Base-by-base conservation (phyloP, 768 basidiomycete species). In the Psilocybe cubensis region DNA sequence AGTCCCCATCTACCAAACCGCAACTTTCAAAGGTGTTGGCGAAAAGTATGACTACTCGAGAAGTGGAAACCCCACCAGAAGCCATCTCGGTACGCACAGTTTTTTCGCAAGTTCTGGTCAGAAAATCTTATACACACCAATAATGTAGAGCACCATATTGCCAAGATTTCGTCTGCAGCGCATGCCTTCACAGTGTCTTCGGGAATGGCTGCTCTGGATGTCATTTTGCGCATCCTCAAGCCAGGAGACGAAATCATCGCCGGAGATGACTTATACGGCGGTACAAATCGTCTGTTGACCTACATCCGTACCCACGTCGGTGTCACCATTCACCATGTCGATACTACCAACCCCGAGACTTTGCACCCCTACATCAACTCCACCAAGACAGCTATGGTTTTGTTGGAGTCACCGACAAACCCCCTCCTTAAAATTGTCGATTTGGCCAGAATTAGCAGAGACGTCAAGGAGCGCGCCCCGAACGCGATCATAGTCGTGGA, bases 181-280 rank as follows among this genome's bases (percentile, higher is more conserved):
- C 88, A 96, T 82, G 93, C 94, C 0, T 92, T 96, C 69, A 85
- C 88, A 18, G 93, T 99, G 4, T 92, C 94, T 4, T 98, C 96
- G 3, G 97, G 97, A 52, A 99, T 99, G 97, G 95, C 96, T 17
- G 95, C 96, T 2, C 83, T 98, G 40, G 97, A 99, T 73, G 85
- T 94, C 51, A 98, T 99, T 66, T 82, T 97, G 46, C 91, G 97
- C 47, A 71, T 98, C 25, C 85, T 98, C 64, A 96, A 96, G 74
- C 94, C 96, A 4, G 93, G 93, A n/a, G 90, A 94, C 72, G 92
- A 95, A 70, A 83, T 99, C 59, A 89, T 99, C 63, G 94, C 97
- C 3, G 95, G 96, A 24, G 96, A 98, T 71, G 96, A 99, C 71
- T 77, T 98, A 23, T 99, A 99, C 73, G 97, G 97, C 31, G 97